Evolutionary conservation across 179 eudicot species (phyloP), one percentile per base, ranked within the genome.

Genomic region (Silene coronaria): DNA sequence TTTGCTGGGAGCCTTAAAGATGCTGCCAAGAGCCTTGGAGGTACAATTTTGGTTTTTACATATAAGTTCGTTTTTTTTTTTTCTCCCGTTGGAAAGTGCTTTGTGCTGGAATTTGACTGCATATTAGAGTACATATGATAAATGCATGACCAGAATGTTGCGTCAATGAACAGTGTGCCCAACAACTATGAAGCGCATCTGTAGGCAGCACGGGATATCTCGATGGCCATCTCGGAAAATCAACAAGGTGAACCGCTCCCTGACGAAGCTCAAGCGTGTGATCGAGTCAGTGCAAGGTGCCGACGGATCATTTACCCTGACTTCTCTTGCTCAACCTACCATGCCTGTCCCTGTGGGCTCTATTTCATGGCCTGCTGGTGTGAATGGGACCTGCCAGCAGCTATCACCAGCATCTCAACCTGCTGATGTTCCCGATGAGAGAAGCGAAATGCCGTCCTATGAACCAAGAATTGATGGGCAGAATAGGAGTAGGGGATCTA

Each of bases 221-320:
- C 85, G 98, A 16, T 93, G 98, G 98, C 98, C 98, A 51, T 93
- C 98, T 77, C 98, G 98, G 55, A 93, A 89, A 87, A 91, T 93
- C 80, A 92, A 92, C 79, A 95, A 93, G 83, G 99, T 95, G 61
- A 95, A 88, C 79, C 96, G 97, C 73, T 93, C 97, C 61, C 96
- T 96, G 53, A 82, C 97, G 13, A 96, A 91, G 86, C 87, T 93
- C 53, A 89, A 93, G 87, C 96, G 87, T 42, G 97, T 96, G 67
- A 93, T 96, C 22, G 99, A 95, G 85, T 95, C 99, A 24, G 99
- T 95, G 9, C 93, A 88, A 85, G 99, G 97, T 48, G 82, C 91
- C 53, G 93, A 91, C 71, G 96, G 93, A 73, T 68, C 96, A 67
- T 91, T 95, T 75, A 85, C 86, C 78, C 83, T 91, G 80, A 83